Base-by-base conservation (phyloP, 371 early-diverging fungal species). In the Mucor circinelloides region DNA sequence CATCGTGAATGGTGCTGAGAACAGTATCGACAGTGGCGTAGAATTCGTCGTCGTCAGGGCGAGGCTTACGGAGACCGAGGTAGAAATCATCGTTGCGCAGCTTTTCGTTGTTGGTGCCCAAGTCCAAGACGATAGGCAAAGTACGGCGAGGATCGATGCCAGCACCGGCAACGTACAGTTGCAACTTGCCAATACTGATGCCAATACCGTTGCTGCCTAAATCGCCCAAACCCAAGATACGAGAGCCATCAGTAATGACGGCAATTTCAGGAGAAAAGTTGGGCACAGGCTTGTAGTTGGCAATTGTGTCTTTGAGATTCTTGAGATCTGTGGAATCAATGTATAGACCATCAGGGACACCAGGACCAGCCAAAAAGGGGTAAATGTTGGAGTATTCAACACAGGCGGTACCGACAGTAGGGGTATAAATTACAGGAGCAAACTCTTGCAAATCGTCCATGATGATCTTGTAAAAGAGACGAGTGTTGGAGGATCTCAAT, bases 181-280 rank as follows among this genome's bases (percentile, higher is more conserved):
- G 95, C 4, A 96, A 86, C 73, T 96, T 97, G 32, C 96, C 96
- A 23, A 95, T 90, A 8, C 95, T 94, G 65, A 97, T 97, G 28
- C 93, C 95, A 90, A 95, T 94, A 28, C 97, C 96, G 68, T 93
- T 92, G 10, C 94, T 84, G 65, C 96, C 96, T 31, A 95, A 84
- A 77, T 96, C 97, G 32, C 97, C 97, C 19, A 97, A 77, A 10
- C 97, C 96, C 40, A 97, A 88, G 63, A 97, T 95, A 63, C 96
- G 92, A 44, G 94, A 93, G 28, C 97, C 96, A 76, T 97, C 95
- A 17, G 96, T 94, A 68, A 97, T 94, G 58, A 97, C 97, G n/a
- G 93, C 86, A 67, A 96, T 94, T 62, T 92, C 85, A 21, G 85
- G 91, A 30, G 74, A 80, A 64, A 81, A 87, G 7, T 81, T 42